These are phyloP conservation scores for Pleurotus tuoliensis DNA, from an alignment of 768 basidiomycete species.

Conservation along the genomic window DNA sequence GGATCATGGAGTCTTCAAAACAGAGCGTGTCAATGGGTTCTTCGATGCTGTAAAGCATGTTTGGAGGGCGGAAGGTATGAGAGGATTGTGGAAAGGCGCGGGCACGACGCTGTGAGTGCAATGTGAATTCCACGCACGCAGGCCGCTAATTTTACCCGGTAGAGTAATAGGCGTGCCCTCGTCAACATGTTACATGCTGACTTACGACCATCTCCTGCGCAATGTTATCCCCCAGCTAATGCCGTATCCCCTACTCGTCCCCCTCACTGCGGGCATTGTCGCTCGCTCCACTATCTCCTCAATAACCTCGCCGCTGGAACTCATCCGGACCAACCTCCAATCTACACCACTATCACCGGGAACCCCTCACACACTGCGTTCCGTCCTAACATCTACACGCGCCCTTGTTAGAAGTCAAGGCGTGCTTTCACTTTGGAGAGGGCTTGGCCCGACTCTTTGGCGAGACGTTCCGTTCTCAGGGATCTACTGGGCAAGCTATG, in stretches of 20 bases:
- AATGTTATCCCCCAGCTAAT: constrained; percentile 58
- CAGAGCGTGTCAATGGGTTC: constrained; percentile 80
- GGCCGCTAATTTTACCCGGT: neutral
- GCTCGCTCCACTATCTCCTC: constrained; percentile 80
- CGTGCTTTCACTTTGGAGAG: constrained; percentile 76
- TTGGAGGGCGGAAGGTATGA: constrained; percentile 72
- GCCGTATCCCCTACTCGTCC: constrained; percentile 48
- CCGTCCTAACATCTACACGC: constrained; percentile 64
- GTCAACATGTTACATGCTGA: constrained; percentile 90
- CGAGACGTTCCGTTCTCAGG: constrained; percentile 97
- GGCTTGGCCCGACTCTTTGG: constrained; percentile 90
- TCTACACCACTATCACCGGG: constrained; percentile 72
- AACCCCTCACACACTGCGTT: constrained; percentile 73
- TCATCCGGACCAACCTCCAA: constrained; percentile 91
- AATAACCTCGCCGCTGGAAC: constrained; percentile 82
- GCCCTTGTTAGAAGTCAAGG: constrained; percentile 61
- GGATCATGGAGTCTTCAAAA: constrained; percentile 66
- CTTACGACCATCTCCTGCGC: constrained; percentile 84
- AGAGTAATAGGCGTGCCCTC: constrained; percentile 92
- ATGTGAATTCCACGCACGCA: neutral
- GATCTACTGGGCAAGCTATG: constrained; percentile 95
- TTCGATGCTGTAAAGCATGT: constrained; percentile 81
- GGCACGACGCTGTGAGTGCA: constrained; percentile 80
- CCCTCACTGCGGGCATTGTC: constrained; percentile 77
- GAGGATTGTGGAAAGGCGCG: constrained; percentile 93